Conservation (phyloP, 768 basidiomycete genomes). For the Amanita phalloides region DNA sequence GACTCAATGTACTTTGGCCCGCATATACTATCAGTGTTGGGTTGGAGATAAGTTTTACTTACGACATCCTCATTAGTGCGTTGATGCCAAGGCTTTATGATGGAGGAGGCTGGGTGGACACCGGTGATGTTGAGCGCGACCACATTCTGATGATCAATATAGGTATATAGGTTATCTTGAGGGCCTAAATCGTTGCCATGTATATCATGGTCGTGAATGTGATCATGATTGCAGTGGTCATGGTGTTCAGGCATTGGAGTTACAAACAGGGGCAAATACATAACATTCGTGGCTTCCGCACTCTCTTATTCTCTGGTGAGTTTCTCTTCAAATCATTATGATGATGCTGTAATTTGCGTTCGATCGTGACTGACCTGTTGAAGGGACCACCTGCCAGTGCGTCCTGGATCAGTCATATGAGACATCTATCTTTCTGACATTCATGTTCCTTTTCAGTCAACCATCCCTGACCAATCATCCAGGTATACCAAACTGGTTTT, state of each 20-base stretch:
- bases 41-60: constrained; percentile 1
- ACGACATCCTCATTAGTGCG: constrained; percentile 55
- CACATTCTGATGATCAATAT: constrained; percentile 76
- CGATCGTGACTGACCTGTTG: constrained; percentile 48
- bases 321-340: constrained; percentile 13
- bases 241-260: constrained; percentile 44
- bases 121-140: constrained; percentile 62
- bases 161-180: constrained; percentile 59
- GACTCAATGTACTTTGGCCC: constrained; percentile 63
- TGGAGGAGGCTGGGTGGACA: constrained; percentile 27
- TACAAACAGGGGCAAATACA: constrained; percentile 7
- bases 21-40: constrained; percentile 1
- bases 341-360: constrained; percentile 89
- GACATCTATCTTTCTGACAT: constrained; percentile 52
- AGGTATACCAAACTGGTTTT: background rate
- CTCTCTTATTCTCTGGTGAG: background rate
- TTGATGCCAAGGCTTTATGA: constrained; percentile 85
- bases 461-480: background rate
- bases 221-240: constrained; percentile 32
- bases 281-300: background rate
- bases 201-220: constrained; percentile 48
- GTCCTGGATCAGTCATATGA: constrained; percentile 62
- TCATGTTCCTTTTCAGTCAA: background rate
- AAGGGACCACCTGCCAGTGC: constrained; percentile 70
- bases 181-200: constrained; percentile 33